Base-by-base conservation (phyloP, 192 early-diverging fungal species). In the Coemansia sp. region DNA sequence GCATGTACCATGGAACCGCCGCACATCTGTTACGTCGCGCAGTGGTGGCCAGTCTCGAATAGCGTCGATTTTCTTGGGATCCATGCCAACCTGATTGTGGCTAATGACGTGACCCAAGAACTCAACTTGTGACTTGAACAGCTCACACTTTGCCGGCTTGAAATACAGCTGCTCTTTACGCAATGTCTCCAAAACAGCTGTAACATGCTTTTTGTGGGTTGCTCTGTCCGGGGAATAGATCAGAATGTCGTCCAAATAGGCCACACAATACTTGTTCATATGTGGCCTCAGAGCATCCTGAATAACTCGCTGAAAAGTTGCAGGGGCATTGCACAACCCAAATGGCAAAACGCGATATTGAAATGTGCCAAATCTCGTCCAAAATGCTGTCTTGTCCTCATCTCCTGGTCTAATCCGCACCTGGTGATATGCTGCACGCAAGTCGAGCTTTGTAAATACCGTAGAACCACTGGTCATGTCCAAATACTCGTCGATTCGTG, bases 301-400 rank as follows among this genome's bases (percentile, higher is more conserved):
- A 15, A 87, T 84, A 1, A 83, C 47, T 0, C 62, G 56, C 60
- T 85, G 79, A 67, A 92, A 90, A 0, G 82, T 72, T 0, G 79
- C 85, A 0, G 87, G 85, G 0, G 82, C 84, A 64, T 88, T 89
- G 15, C 19, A 21, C 19, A 21, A 0, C 19, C 19, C 19, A 21
- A 88, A 87, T 0, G 87, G 87, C 52, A 92, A 47, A 2, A 89
- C 87, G 0, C 58, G 35, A 41, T 70, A 87, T 58, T 90, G 67
- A 66, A 60, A 90, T 1, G 54, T 64, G 1, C 82, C 76, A 0
- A 64, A 66, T 0, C 59, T 29, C 0, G 83, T 81, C 0, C 60
- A 11, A 52, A 85, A 86, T 5, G 85, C 76, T 19, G 72, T 86
- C 60, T 87, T 86, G 0, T 22, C 21, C 0, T 72, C 47, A 32